These are phyloP conservation scores for Pyrrhoderma lamaoense DNA, from an alignment of 1,284 basidiomycete genomes.

Conservation along the genomic window DNA sequence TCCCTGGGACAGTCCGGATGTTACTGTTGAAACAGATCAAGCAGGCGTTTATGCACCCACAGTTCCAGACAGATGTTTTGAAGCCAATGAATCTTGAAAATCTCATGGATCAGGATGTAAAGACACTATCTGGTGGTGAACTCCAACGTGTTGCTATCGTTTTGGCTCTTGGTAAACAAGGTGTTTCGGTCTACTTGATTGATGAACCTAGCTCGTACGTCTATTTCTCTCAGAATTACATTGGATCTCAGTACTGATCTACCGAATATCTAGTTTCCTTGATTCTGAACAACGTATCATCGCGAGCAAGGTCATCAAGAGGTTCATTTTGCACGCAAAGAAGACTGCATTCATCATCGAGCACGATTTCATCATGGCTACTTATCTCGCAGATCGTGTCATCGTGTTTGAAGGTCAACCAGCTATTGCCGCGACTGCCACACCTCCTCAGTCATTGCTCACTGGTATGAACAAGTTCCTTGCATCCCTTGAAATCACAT, in stretches of 20 bases:
- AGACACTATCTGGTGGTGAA: constrained; percentile 94
- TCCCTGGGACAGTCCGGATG: constrained; percentile 90
- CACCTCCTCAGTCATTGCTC: constrained; percentile 80
- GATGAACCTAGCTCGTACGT: constrained; percentile 73
- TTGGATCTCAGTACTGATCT: too few relatives aligned
- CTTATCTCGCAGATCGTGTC: constrained; percentile 94
- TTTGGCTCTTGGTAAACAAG: constrained; percentile 78
- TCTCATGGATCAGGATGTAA: constrained; percentile 94
- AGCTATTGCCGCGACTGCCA: constrained; percentile 75
- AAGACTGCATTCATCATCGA: constrained; percentile 97
- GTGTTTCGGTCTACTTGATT: constrained; percentile 79
- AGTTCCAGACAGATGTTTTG: constrained; percentile 94
- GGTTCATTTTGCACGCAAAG: constrained; percentile 89
- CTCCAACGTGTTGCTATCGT: constrained; percentile 93
- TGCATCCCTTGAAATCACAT: constrained; percentile 88
- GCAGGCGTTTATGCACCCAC: constrained; percentile 90
- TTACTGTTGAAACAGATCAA: constrained; percentile 91
- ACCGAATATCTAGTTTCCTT: constrained; percentile 71
- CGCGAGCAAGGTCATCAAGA: constrained; percentile 94
- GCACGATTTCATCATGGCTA: constrained; percentile 98
- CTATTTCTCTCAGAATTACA: background rate
- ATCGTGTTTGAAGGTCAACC: constrained; percentile 91
- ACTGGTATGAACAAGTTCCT: constrained; percentile 93
- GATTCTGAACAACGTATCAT: constrained; percentile 99
- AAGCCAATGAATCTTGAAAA: constrained; percentile 93